These are phyloP conservation scores for Aphanomyces stellatus DNA, from an alignment of 352 stramenopile species.

Conservation along the genomic window DNA sequence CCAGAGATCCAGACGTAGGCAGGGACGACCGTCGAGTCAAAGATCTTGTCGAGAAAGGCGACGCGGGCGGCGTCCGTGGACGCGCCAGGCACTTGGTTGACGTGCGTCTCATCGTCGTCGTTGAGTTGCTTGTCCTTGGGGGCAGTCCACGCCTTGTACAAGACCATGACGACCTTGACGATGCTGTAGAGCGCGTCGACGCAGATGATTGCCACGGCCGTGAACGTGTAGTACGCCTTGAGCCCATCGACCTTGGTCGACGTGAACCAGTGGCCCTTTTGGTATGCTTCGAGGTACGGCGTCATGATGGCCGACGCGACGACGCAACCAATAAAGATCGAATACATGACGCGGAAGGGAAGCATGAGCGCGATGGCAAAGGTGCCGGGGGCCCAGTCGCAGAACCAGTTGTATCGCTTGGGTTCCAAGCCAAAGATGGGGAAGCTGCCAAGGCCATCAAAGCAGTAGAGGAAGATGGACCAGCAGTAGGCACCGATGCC, in stretches of 20 bases:
- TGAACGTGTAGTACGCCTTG: slow-evolving; percentile 19
- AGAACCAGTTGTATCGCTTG: neutral
- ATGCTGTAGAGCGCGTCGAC: slow-evolving; percentile 16
- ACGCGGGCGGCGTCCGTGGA: neutral
- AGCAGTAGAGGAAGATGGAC: slow-evolving; percentile 15
- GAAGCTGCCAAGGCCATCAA: slow-evolving; percentile 9
- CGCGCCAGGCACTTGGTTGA: neutral
- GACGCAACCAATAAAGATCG: slow-evolving; percentile 6
- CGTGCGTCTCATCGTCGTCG: neutral
- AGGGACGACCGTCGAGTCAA: neutral
- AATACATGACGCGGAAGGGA: slow-evolving; percentile 17
- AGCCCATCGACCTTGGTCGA: neutral
- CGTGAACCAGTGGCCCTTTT: neutral
- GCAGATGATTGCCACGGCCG: slow-evolving; percentile 10
- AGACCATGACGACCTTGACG: neutral
- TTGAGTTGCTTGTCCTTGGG: neutral
- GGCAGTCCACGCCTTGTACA: neutral
- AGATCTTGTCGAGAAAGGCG: slow-evolving; percentile 17
- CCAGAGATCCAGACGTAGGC: neutral
- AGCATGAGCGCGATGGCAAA: slow-evolving; percentile 17
- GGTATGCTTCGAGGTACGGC: slow-evolving; percentile 2
- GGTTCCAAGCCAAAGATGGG: slow-evolving; percentile 15
- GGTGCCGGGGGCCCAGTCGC: slow-evolving; percentile 12
- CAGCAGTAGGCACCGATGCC: slow-evolving; percentile 2
- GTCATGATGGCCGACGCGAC: slow-evolving; percentile 17